These are phyloP conservation scores for Phaeosphaeriaceae sp. DNA, from an alignment of 2,329 filamentous ascomycete genomes.

Conservation along the genomic window DNA sequence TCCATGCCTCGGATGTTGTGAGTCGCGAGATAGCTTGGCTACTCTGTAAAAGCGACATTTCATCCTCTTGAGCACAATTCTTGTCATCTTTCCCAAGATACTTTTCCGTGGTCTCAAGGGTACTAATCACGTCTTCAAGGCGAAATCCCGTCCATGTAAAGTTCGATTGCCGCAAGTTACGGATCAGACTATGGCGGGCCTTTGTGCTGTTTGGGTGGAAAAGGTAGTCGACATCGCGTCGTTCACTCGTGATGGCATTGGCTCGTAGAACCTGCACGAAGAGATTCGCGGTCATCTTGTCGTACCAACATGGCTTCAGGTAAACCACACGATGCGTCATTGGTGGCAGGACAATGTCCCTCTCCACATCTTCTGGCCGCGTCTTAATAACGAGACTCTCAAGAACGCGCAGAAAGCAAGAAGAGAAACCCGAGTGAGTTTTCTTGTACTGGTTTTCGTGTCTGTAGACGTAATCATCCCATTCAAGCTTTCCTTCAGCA, in stretches of 20 bases:
- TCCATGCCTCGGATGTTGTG: conserved; percentile 67
- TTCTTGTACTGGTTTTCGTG: conserved; percentile 57
- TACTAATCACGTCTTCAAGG: conserved; percentile 65
- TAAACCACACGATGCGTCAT: conserved; percentile 75
- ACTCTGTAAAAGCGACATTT: conserved; percentile 65
- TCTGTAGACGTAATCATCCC: conserved; percentile 72
- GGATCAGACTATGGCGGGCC: conserved; percentile 71
- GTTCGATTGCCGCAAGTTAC: conserved; percentile 80
- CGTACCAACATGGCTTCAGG: conserved; percentile 82
- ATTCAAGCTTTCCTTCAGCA: conserved; percentile 69
- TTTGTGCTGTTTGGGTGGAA: conserved; percentile 79
- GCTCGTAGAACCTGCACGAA: conserved; percentile 85
- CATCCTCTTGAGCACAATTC: conserved; percentile 67
- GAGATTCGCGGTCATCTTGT: conserved; percentile 81
- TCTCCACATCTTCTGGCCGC: conserved; percentile 71
- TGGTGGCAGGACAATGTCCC: conserved; percentile 70
- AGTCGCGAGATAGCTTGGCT: conserved; percentile 70
- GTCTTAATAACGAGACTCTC: conserved; percentile 84
- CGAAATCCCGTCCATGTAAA: conserved; percentile 87
- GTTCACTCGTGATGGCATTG: conserved; percentile 87
- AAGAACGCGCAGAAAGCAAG: conserved; percentile 73
- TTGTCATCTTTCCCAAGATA: conserved; percentile 72
- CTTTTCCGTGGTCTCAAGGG: conserved; percentile 69
- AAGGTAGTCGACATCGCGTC: conserved; percentile 84
- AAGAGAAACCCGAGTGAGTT: conserved; percentile 62